Evolutionary conservation across 345 rosid genomes (phyloP).

Genomic region (Hirschfeldia incana): DNA sequence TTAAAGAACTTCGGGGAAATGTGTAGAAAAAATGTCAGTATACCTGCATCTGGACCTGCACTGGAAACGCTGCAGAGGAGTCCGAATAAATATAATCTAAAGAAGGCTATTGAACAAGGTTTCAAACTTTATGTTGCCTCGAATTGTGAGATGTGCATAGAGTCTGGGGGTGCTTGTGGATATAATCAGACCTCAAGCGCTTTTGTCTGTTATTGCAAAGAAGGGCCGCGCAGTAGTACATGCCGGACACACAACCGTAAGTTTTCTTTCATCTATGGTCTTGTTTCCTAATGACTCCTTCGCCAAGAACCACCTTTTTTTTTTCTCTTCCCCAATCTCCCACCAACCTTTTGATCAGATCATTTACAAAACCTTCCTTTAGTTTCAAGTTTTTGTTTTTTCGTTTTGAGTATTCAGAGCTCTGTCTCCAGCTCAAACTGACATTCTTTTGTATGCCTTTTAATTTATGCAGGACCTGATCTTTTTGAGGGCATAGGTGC

Average conservation of each 20-base stretch:
- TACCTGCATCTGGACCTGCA: neutral
- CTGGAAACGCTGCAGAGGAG: neutral
- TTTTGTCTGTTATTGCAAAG: neutral
- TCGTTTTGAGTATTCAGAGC: neutral
- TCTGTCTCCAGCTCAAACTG: neutral
- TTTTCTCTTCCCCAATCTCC: neutral
- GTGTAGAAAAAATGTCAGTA: neutral
- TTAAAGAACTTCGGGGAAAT: neutral
- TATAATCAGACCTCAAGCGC: neutral
- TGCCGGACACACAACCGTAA: neutral
- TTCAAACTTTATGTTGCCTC: neutral
- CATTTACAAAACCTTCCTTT: neutral
- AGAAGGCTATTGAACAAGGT: neutral
- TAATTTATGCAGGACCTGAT: neutral
- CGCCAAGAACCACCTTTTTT: neutral
- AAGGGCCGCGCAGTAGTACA: neutral
- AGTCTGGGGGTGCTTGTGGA: slow-evolving; percentile 41
- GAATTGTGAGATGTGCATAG: neutral
- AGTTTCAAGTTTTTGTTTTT: neutral
- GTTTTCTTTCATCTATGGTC: neutral
- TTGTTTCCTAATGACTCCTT: neutral
- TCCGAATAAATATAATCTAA: neutral
- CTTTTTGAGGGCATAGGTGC: neutral
- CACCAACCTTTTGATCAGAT: neutral
- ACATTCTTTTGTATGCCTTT: neutral